Evolutionary conservation across 257 asterid species (phyloP).

Genomic region (Paraleonurus japonicus): DNA sequence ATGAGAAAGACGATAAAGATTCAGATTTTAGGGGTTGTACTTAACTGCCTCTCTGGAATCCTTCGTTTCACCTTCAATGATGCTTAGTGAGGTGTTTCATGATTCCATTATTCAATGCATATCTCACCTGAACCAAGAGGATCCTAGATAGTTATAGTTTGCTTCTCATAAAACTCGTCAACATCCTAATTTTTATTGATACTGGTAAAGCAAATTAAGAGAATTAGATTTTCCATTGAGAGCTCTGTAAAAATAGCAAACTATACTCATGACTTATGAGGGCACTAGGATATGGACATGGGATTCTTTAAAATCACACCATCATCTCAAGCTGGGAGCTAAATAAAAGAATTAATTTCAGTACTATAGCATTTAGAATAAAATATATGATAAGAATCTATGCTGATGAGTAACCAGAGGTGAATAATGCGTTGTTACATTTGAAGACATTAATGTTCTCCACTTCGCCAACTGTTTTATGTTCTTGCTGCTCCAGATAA

Average conservation of each 20-base stretch:
- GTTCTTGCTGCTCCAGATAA: background rate
- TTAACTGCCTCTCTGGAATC: background rate
- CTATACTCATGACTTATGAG: background rate
- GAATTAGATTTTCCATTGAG: background rate
- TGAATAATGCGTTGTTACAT: background rate
- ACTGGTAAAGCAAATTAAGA: background rate
- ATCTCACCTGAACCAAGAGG: background rate
- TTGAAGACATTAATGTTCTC: background rate
- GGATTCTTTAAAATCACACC: too few relatives aligned
- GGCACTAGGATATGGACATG: background rate
- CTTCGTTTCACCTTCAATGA: background rate
- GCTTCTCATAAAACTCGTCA: constrained; percentile 3
- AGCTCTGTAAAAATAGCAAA: background rate
- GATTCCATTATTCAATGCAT: background rate
- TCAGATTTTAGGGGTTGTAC: background rate
- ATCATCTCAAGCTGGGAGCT: background rate
- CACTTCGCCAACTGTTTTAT: background rate
- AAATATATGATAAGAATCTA: background rate
- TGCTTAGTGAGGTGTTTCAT: background rate
- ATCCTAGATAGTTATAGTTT: background rate
- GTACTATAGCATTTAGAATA: background rate
- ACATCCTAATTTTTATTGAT: background rate
- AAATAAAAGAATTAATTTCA: background rate
- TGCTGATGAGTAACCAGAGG: background rate
- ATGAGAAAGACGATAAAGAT: background rate